phyloP scores from a whole-genome alignment of 176 grass and related monocot genomes.

The Oryza glumipatula region DNA sequence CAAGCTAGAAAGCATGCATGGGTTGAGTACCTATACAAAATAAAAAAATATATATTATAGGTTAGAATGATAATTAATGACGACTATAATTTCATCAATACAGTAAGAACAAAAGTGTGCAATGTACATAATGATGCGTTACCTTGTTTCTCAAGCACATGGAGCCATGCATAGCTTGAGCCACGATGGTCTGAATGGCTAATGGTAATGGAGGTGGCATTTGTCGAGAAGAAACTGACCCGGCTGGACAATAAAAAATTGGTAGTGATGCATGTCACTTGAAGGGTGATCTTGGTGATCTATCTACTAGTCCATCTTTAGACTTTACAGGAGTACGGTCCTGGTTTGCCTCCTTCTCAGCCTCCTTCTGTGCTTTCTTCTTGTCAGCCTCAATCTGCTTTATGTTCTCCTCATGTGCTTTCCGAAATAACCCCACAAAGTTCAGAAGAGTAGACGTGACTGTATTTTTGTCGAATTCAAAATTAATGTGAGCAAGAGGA shows the following conservation, averaged over 20 bases:
- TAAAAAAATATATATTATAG: not conserved
- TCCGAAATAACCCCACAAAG: constrained; percentile 76
- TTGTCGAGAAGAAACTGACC: constrained; percentile 17
- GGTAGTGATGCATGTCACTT: constrained; percentile 31
- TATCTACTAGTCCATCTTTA: constrained; percentile 45
- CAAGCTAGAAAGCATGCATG: constrained; percentile 22
- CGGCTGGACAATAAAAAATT: not conserved
- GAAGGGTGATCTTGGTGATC: constrained; percentile 54
- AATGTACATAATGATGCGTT: not conserved
- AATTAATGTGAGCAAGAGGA: constrained; percentile 19
- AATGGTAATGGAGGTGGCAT: not conserved
- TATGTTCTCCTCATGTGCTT: constrained; percentile 83
- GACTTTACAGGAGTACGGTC: constrained; percentile 56
- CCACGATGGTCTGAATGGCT: constrained; percentile 38
- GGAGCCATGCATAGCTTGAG: constrained; percentile 30
- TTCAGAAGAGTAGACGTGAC: constrained; percentile 81
- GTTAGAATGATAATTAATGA: constrained; percentile 9
- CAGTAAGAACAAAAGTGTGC: not conserved
- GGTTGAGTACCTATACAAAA: constrained; percentile 33
- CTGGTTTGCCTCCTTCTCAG: constrained; percentile 74
- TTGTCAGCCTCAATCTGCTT: constrained; percentile 77
- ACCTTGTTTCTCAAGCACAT: not conserved
- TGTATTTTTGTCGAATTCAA: constrained; percentile 56
- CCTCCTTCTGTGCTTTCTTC: constrained; percentile 87
- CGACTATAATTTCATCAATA: not conserved